Evolutionary conservation across 257 asterid species (phyloP), one percentile per base, ranked within the genome.

Genomic region (Thymus mandschuricus): DNA sequence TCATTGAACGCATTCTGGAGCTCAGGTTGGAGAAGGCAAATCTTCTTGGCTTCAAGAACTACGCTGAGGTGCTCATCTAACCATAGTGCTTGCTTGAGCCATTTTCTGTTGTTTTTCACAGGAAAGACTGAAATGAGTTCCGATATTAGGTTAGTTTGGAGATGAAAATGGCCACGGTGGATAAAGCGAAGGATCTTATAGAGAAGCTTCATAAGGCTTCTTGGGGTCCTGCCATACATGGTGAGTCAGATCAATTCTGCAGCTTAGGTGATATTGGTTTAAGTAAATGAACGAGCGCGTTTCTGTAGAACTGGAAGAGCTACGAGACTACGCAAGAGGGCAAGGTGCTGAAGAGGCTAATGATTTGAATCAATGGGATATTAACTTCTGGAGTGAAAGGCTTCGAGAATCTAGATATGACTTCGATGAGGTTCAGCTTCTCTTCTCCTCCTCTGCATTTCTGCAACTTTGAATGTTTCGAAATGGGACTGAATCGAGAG

Each of bases 361-460:
- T 71, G 68, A 84, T 82, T 64, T 92, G 82, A 88, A 81, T 76
- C 96, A 92, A 31, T 92, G 98, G 97, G 98, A 92, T 63, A 72
- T 90, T 33, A 79, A 81, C 81, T 92, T 86, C 78, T 92, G 96
- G 98, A 83, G 91, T 66, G 96, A 92, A 82, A 83, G 98, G 80
- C 97, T 92, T 61, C 87, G 95, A 49, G 98, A 92, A 76, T 77
- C 91, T 0, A 88, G 78, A 73, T 85, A 90, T 69, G 95, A 83
- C 75, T 75, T 92, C 72, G 89, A 92, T 71, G 98, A 92, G 97
- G 98, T 89, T 54, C 0, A 33, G 50, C 68, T 67, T 70, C 60
- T 61, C 74, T 0, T 50, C 64, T 65, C 74, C 30, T 40, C 41
- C 35, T 45, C 41, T 51, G n/a, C 27, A 71, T 55, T 62, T 74